Evolutionary conservation across 140 eudicot genomes (phyloP).

Genomic region (Cichorium intybus): DNA sequence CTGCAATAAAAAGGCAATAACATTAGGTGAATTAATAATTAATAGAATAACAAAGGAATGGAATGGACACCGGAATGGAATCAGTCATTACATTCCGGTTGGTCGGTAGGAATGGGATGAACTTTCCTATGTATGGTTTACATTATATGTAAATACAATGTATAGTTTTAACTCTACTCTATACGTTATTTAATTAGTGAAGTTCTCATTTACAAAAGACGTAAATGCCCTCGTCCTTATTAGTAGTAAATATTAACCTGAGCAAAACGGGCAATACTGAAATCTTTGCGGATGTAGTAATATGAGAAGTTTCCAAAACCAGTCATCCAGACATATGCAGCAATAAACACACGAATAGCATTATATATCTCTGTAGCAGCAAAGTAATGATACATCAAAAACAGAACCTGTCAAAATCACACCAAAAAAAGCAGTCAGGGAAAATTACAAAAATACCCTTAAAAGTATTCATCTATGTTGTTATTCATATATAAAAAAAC

Average conservation of each 20-base stretch:
- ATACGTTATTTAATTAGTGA: too few relatives aligned
- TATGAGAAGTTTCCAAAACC: conserved; percentile 97
- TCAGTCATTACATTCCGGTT: too few relatives aligned
- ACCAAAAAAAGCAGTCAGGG: background rate
- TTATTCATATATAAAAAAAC: background rate
- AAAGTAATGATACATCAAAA: conserved; percentile 92
- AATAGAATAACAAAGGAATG: too few relatives aligned
- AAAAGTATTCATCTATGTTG: background rate
- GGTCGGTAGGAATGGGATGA: too few relatives aligned
- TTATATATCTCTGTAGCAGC: conserved; percentile 92
- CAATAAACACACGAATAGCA: conserved; percentile 90
- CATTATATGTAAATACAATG: too few relatives aligned
- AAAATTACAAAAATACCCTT: background rate
- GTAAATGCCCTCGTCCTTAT: background rate
- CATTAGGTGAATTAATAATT: conserved; percentile 17
- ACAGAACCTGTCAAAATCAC: conserved; percentile 62
- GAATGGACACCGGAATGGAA: too few relatives aligned
- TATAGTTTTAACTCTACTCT: too few relatives aligned
- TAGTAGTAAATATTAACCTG: conserved; percentile 47
- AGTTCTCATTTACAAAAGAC: too few relatives aligned
- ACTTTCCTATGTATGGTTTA: too few relatives aligned
- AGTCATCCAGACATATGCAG: conserved; percentile 99
- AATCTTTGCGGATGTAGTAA: conserved; percentile 86
- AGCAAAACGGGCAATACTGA: conserved; percentile 80
- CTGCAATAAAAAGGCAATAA: conserved; percentile 47